Evolutionary conservation across 1,284 basidiomycete species (phyloP).

Genomic region (Fistulinella cinereoalba): DNA sequence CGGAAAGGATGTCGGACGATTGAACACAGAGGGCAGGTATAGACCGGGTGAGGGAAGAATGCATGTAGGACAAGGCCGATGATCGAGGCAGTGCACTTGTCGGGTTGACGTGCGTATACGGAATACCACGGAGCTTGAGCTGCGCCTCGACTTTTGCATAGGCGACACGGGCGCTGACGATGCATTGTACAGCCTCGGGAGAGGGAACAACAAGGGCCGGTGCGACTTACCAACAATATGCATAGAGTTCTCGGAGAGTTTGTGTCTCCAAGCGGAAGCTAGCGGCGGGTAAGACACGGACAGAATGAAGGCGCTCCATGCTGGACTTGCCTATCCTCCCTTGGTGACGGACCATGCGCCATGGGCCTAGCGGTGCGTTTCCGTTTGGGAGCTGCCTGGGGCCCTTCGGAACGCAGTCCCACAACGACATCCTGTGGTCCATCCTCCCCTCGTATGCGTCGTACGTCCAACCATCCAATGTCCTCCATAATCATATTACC

Average conservation of each 20-base stretch:
- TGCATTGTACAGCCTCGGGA: not conserved
- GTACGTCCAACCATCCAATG: constrained; percentile 74
- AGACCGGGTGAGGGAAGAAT: constrained; percentile 67
- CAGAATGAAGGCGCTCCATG: not conserved
- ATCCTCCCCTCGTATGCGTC: constrained; percentile 51
- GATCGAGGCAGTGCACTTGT: constrained; percentile 40
- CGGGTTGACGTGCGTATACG: constrained; percentile 75
- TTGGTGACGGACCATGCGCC: constrained; percentile 9
- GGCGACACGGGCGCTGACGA: constrained; percentile 78
- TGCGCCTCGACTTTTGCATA: constrained; percentile 87
- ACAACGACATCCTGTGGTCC: constrained; percentile 18
- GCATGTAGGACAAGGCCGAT: constrained; percentile 50
- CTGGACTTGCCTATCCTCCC: constrained; percentile 28
- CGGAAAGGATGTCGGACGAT: constrained; percentile 75
- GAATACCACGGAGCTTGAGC: constrained; percentile 78
- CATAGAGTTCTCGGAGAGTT: constrained; percentile 70
- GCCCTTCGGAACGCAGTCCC: constrained; percentile 17
- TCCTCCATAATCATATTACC: constrained; percentile 64
- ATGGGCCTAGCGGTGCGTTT: constrained; percentile 30
- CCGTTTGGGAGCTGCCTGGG: constrained; percentile 35
- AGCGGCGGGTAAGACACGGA: not conserved
- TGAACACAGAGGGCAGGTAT: constrained; percentile 83
- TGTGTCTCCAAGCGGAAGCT: constrained; percentile 71
- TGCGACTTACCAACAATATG: constrained; percentile 67
- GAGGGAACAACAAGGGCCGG: not conserved